Evolutionary conservation across 139 green algal species (phyloP).

Genomic region (Picochlorum sp.): DNA sequence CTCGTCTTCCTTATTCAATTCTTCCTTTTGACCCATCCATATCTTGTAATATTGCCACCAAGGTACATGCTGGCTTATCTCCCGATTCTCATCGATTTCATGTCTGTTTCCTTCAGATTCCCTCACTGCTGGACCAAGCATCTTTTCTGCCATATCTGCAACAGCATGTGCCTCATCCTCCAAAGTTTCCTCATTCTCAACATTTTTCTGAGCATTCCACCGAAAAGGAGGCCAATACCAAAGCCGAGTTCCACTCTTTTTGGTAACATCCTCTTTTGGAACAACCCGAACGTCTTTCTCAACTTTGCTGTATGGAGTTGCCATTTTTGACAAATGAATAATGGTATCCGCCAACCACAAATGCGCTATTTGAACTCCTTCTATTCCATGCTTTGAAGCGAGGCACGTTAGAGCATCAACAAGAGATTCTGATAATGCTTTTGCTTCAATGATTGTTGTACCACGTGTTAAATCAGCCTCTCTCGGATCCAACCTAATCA

Average conservation of each 20-base stretch:
- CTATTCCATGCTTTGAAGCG: slow-evolving; percentile 19
- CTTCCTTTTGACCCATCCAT: too few relatives aligned
- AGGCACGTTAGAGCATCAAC: slow-evolving; percentile 27
- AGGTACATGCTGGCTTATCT: too few relatives aligned
- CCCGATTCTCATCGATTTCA: too few relatives aligned
- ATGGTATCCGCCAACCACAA: slow-evolving; percentile 61
- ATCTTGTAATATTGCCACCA: too few relatives aligned
- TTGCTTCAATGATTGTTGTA: slow-evolving; percentile 5
- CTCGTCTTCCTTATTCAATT: not conserved
- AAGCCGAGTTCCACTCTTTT: too few relatives aligned
- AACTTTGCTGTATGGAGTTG: not conserved
- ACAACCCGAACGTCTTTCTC: not conserved
- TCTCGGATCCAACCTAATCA: slow-evolving; percentile 10
- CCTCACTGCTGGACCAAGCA: slow-evolving; percentile 2
- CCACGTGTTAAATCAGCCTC: slow-evolving; percentile 20
- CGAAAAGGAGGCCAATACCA: too few relatives aligned
- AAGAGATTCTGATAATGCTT: not conserved
- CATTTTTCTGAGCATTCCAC: too few relatives aligned
- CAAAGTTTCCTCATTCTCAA: too few relatives aligned
- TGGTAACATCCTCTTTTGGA: too few relatives aligned
- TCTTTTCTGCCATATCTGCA: too few relatives aligned
- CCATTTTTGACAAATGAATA: slow-evolving; percentile 39
- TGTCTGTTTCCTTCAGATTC: slow-evolving; percentile 10
- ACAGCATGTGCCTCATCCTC: too few relatives aligned
- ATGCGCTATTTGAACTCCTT: slow-evolving; percentile 48